Evolutionary conservation across 192 early-diverging fungal species (phyloP).

Genomic region (Powellomyces hirtus): DNA sequence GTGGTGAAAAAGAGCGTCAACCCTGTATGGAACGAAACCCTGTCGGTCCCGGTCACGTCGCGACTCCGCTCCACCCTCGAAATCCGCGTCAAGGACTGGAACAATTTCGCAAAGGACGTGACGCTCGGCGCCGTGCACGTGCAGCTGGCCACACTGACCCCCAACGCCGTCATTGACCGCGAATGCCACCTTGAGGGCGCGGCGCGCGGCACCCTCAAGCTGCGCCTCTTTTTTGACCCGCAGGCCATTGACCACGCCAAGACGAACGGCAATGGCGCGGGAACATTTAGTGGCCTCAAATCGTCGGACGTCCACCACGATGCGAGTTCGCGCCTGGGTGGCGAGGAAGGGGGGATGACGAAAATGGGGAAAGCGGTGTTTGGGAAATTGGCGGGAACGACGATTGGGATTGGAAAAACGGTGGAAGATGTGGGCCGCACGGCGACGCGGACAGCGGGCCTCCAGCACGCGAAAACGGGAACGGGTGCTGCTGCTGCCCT

Average conservation of each 20-base stretch:
- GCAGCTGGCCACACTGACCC: constrained; percentile 35
- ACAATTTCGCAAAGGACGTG: constrained; percentile 76
- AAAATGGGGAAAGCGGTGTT: constrained; percentile 18
- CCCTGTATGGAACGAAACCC: constrained; percentile 64
- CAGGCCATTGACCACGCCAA: constrained; percentile 4
- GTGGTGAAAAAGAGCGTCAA: constrained; percentile 71
- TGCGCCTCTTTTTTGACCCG: constrained; percentile 43
- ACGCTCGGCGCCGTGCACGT: constrained; percentile 43
- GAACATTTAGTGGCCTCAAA: not conserved
- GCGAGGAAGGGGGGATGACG: constrained; percentile 14
- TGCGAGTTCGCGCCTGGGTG: constrained; percentile 7
- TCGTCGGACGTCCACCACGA: not conserved
- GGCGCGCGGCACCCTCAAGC: constrained; percentile 15
- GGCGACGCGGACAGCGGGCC: not conserved
- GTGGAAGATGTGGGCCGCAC: not conserved
- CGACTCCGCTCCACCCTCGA: constrained; percentile 42
- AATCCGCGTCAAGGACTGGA: constrained; percentile 78
- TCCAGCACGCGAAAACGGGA: not conserved
- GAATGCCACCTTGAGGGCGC: constrained; percentile 24
- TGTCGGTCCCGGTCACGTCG: constrained; percentile 27
- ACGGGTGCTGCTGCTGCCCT: not conserved
- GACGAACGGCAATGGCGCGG: not conserved
- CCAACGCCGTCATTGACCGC: constrained; percentile 7
- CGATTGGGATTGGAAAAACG: constrained; percentile 6
- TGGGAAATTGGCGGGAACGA: constrained; percentile 6